A percentile compares a stretch with the other conserved stretches of the same genome.
Conservation (phyloP, 1,139 yeast genomes). For the Yamadazyma membranifaciens region DNA sequence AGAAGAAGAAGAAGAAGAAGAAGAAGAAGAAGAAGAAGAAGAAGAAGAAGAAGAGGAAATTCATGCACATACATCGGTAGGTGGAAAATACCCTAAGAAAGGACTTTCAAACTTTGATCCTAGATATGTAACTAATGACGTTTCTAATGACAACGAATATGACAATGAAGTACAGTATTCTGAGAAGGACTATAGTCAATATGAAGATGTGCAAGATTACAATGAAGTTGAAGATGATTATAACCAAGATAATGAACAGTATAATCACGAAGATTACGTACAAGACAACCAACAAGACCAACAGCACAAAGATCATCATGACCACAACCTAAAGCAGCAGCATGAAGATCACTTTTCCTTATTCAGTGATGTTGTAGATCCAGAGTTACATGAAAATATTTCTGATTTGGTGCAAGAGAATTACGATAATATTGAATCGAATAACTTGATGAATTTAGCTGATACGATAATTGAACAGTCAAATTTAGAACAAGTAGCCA, state of each 20-base stretch:
- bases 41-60: slow-evolving; percentile 7
- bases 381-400: slow-evolving; percentile 12
- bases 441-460: slow-evolving; percentile 4
- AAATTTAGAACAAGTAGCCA: background rate
- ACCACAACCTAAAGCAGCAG: background rate
- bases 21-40: slow-evolving; percentile 9
- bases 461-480: slow-evolving; percentile 3
- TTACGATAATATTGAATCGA: background rate
- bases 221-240: background rate
- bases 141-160: slow-evolving; percentile 14
- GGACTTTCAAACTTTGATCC: background rate
- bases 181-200: too few species aligned
- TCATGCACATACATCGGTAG: background rate
- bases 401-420: slow-evolving; percentile 9
- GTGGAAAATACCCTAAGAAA: background rate
- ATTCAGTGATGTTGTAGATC: slow-evolving; percentile 6
- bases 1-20: slow-evolving; percentile 6
- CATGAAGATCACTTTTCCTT: background rate
- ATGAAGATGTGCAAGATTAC: slow-evolving; percentile 3
- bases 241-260: slow-evolving; percentile 11
- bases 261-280: slow-evolving; percentile 2
- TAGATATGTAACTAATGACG: slow-evolving; percentile 1
- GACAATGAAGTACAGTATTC: background rate
- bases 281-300: background rate
- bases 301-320: background rate